These are phyloP conservation scores for Gracilaria gracilis DNA, from an alignment of 23 red algal genomes.

Conservation along the genomic window DNA sequence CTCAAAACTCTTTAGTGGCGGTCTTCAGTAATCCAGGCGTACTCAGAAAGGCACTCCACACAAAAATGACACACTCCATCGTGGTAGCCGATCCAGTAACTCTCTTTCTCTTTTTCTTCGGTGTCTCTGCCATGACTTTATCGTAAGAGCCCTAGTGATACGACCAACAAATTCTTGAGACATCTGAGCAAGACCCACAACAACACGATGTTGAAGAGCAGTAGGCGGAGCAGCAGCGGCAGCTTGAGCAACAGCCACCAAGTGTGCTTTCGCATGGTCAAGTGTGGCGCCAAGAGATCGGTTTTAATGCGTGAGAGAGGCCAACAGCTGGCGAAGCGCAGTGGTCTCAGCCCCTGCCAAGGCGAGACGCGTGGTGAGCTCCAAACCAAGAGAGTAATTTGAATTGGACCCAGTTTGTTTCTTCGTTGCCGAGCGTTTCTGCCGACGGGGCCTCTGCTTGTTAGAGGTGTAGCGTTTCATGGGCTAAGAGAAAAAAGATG, in stretches of 20 bases:
- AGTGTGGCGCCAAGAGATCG: constrained; percentile 48
- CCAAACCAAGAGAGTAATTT: constrained; percentile 40
- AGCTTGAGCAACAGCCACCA: constrained; percentile 65
- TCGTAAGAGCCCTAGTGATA: constrained; percentile 36
- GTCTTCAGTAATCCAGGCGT: constrained; percentile 61
- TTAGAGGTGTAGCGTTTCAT: background rate
- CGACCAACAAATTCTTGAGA: constrained; percentile 15
- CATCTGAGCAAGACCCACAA: constrained; percentile 32
- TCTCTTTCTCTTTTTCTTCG: constrained; percentile 67
- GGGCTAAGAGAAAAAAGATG: background rate
- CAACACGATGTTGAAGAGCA: constrained; percentile 16
- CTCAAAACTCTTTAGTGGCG: background rate
- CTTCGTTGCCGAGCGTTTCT: background rate
- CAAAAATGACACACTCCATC: constrained; percentile 75
- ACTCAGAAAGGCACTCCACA: constrained; percentile 71
- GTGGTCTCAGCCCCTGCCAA: constrained; percentile 52
- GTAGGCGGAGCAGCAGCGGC: constrained; percentile 38
- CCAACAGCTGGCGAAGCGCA: constrained; percentile 54
- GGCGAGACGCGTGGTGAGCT: constrained; percentile 60
- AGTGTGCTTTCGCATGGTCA: constrained; percentile 65
- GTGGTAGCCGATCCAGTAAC: constrained; percentile 61
- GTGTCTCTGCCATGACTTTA: constrained; percentile 28
- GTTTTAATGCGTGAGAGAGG: constrained; percentile 52
- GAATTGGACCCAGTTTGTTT: constrained; percentile 2
- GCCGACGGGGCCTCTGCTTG: background rate